Conservation (phyloP, 2,329 filamentous ascomycete genomes). For the Apiospora saccharicola region DNA sequence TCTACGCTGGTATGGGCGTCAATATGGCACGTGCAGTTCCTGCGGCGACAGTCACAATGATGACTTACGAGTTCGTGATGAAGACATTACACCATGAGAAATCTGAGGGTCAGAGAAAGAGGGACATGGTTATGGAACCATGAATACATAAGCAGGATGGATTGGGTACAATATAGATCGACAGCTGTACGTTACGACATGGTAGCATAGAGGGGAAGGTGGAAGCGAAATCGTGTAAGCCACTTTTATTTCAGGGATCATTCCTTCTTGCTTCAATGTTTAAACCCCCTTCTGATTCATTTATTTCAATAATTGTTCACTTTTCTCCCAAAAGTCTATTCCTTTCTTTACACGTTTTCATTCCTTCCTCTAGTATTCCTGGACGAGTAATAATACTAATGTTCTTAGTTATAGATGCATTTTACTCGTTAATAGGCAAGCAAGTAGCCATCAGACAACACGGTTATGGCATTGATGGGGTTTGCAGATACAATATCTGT, state of each 20-base stretch:
- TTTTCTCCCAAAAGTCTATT: not conserved
- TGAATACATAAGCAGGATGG: not conserved
- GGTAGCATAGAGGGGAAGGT: not conserved
- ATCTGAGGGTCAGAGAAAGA: conserved; percentile 47
- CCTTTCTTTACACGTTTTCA: no score
- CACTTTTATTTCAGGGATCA: not conserved
- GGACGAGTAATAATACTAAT: not conserved
- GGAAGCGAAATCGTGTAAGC: not conserved
- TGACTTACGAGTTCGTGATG: conserved; percentile 89
- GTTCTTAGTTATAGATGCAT: not conserved
- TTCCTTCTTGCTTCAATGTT: not conserved
- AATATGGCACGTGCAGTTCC: conserved; percentile 97
- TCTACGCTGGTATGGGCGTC: conserved; percentile 96
- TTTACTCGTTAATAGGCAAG: conserved; percentile 24
- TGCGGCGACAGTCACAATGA: conserved; percentile 94
- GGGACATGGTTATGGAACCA: not conserved
- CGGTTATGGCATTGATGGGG: conserved; percentile 27
- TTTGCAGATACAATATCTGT: conserved; percentile 38
- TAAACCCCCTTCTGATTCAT: not conserved
- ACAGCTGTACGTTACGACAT: not conserved
- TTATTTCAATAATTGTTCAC: not conserved
- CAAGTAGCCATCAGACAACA: conserved; percentile 26
- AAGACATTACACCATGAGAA: conserved; percentile 55
- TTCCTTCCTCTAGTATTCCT: no score
- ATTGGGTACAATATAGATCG: conserved; percentile 2